These are phyloP conservation scores for Starmerella potacharoeniae DNA, from an alignment of 805 yeast species.

Conservation along the genomic window DNA sequence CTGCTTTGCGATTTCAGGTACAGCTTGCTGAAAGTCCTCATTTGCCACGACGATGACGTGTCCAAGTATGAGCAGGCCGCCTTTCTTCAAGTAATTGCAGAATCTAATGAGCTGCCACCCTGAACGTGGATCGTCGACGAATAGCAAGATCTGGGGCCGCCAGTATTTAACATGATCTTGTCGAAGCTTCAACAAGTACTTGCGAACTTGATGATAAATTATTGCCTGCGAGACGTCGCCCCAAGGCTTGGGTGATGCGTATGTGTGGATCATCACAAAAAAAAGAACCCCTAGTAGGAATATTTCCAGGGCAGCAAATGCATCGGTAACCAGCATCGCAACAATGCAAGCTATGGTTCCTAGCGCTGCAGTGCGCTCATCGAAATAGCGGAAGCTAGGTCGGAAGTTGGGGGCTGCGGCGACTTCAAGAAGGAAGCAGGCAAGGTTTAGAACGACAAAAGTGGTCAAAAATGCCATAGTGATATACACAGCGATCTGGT, in stretches of 20 bases:
- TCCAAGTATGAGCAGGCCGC: conserved; percentile 84
- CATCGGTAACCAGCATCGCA: conserved; percentile 94
- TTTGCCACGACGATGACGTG: conserved; percentile 60
- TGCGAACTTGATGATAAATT: conserved; percentile 93
- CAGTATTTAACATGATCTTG: conserved; percentile 95
- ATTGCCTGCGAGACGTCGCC: conserved; percentile 96
- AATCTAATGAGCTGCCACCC: conserved; percentile 86
- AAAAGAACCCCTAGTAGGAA: conserved; percentile 53
- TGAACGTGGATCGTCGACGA: conserved; percentile 86
- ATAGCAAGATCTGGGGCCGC: conserved; percentile 86
- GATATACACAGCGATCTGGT: conserved; percentile 86
- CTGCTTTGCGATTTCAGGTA: conserved; percentile 58
- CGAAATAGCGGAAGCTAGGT: conserved; percentile 86
- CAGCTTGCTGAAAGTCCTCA: conserved; percentile 47
- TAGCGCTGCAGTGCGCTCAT: conserved; percentile 62
- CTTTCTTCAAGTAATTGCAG: conserved; percentile 90
- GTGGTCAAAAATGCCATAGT: conserved; percentile 98
- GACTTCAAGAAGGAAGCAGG: conserved; percentile 76
- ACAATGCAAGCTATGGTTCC: conserved; percentile 61
- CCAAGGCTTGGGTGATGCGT: conserved; percentile 92
- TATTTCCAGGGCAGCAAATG: conserved; percentile 70
- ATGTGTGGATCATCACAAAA: conserved; percentile 72
- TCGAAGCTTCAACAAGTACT: conserved; percentile 67
- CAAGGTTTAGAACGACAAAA: conserved; percentile 83
- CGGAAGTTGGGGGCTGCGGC: conserved; percentile 98